phyloP scores from a whole-genome alignment of 2,329 filamentous ascomycete species.

The Microdochium nivale region DNA sequence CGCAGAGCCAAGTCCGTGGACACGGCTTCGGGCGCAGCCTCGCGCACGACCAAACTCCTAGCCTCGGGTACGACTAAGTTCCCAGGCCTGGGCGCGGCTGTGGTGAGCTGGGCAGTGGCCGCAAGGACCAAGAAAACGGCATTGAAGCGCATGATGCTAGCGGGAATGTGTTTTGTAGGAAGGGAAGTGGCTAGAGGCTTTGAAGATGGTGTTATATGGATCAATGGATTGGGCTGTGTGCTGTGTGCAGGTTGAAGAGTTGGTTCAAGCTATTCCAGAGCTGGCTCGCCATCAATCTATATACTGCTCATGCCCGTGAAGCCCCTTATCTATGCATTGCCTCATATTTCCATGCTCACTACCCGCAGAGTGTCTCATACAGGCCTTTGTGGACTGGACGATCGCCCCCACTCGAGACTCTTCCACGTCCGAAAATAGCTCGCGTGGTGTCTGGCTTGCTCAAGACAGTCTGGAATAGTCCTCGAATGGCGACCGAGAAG shows the following conservation, averaged over 20 bases:
- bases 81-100: neutral
- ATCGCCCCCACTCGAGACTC: too few relatives aligned
- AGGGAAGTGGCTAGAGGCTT: too few relatives aligned
- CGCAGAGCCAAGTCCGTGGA: too few relatives aligned
- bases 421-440: too few relatives aligned
- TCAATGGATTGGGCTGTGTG: constrained; percentile 1
- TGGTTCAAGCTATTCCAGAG: neutral
- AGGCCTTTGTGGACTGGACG: too few relatives aligned
- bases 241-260: constrained; percentile 1
- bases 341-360: neutral
- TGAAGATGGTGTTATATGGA: neutral
- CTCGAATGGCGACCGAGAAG: too few relatives aligned
- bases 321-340: neutral
- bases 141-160: constrained; percentile 2
- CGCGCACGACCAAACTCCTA: too few relatives aligned
- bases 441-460: too few relatives aligned
- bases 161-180: neutral
- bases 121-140: constrained; percentile 1
- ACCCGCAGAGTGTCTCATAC: too few relatives aligned
- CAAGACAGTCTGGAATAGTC: too few relatives aligned
- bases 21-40: neutral
- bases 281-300: neutral
- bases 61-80: too few relatives aligned
- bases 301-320: neutral
- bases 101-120: constrained; percentile 1